Evolutionary conservation across 306 rosid genomes (phyloP).

Genomic region (Pachyrhizus erosus): DNA sequence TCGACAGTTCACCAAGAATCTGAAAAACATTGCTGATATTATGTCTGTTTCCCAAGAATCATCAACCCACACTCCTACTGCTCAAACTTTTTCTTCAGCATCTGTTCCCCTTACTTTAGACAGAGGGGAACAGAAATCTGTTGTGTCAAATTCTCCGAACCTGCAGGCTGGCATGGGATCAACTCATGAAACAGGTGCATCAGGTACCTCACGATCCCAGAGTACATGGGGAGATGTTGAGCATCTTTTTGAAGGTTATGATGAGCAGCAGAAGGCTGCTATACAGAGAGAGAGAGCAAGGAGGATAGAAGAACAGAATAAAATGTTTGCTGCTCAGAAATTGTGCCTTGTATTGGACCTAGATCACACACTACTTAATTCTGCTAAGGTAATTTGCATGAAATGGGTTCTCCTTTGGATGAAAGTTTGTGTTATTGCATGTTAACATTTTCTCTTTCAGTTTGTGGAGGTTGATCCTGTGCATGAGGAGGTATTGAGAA

Average conservation of each 20-base stretch:
- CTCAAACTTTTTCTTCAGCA: slow-evolving; percentile 62
- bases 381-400: slow-evolving; percentile 83
- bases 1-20: slow-evolving; percentile 75
- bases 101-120: slow-evolving; percentile 56
- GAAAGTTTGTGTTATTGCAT: slow-evolving; percentile 34
- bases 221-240: slow-evolving; percentile 86
- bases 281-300: slow-evolving; percentile 95
- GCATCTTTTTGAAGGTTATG: slow-evolving; percentile 86
- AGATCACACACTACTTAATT: slow-evolving; percentile 98
- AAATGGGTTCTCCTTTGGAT: slow-evolving; percentile 31
- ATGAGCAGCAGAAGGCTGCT: slow-evolving; percentile 92
- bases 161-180: slow-evolving; percentile 48
- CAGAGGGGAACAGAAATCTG: slow-evolving; percentile 57
- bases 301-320: slow-evolving; percentile 91
- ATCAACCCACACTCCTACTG: slow-evolving; percentile 47
- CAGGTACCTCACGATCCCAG: slow-evolving; percentile 60
- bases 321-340: slow-evolving; percentile 89
- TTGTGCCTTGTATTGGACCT: slow-evolving; percentile 97
- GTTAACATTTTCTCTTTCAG: slow-evolving; percentile 58
- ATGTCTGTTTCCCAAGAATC: slow-evolving; percentile 71
- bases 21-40: slow-evolving; percentile 87
- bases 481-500: slow-evolving; percentile 93
- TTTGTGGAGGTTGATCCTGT: slow-evolving; percentile 93
- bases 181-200: slow-evolving; percentile 55
- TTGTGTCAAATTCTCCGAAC: slow-evolving; percentile 54